Evolutionary conservation across 2,329 filamentous ascomycete species (phyloP).

Genomic region (Didymella segeticola): DNA sequence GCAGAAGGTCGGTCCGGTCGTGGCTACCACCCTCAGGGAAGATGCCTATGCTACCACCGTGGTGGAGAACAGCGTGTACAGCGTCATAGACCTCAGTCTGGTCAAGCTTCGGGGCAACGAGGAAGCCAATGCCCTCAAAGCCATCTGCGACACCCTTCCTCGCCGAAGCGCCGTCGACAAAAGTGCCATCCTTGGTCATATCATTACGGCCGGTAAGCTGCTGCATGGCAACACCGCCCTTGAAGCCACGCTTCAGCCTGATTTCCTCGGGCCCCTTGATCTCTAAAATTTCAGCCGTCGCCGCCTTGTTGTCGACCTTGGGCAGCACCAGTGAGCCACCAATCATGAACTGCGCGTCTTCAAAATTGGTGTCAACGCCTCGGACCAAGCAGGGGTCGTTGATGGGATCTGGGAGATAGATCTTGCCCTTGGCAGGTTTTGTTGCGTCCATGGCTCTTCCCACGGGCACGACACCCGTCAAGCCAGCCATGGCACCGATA

Average conservation of each 20-base stretch:
- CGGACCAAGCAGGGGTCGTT: conserved; percentile 82
- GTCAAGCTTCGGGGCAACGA: conserved; percentile 90
- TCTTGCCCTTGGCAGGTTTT: conserved; percentile 76
- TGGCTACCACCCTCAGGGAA: conserved; percentile 97
- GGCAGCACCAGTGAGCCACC: conserved; percentile 89
- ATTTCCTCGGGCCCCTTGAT: conserved; percentile 82
- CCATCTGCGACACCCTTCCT: conserved; percentile 60
- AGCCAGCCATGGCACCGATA: conserved; percentile 83
- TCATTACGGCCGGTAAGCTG: conserved; percentile 85
- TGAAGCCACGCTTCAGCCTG: conserved; percentile 86
- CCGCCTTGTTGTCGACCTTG: conserved; percentile 79
- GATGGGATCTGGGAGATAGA: conserved; percentile 89
- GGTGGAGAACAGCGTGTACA: conserved; percentile 82
- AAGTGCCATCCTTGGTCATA: conserved; percentile 69
- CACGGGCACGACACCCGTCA: conserved; percentile 91
- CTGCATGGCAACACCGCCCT: conserved; percentile 73
- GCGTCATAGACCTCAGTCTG: conserved; percentile 93
- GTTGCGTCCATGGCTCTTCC: conserved; percentile 89
- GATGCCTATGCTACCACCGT: conserved; percentile 90
- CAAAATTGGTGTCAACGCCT: conserved; percentile 83
- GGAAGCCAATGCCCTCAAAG: conserved; percentile 81
- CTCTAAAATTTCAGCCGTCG: conserved; percentile 83
- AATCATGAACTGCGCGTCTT: conserved; percentile 55
- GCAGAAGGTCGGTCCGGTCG: conserved; percentile 88
- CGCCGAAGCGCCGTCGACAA: conserved; percentile 61